Evolutionary conservation across 2,329 filamentous ascomycete genomes (phyloP).

Genomic region (Tolypocladium amazonense): DNA sequence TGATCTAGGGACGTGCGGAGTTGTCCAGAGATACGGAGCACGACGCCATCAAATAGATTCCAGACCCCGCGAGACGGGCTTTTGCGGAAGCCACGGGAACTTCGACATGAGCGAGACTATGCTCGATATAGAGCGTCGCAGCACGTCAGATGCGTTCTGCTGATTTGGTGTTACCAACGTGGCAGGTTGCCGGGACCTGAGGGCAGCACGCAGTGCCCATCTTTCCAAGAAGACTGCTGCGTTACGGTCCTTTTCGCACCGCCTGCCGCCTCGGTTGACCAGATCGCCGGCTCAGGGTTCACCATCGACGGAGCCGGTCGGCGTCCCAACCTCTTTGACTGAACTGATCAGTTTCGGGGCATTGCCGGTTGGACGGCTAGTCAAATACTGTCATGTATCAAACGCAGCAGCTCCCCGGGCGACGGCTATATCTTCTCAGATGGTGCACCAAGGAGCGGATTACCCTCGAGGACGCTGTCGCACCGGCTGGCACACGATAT

Average conservation of each 20-base stretch:
- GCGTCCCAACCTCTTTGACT: no score
- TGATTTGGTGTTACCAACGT: background rate
- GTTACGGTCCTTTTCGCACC: no score
- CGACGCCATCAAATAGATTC: no score
- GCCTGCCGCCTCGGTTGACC: no score
- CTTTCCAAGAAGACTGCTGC: no score
- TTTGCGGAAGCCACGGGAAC: background rate
- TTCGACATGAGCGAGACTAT: background rate
- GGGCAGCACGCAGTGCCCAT: no score
- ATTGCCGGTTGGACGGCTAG: background rate
- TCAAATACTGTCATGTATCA: no score
- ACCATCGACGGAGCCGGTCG: no score
- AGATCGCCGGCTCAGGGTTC: background rate
- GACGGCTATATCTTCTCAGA: background rate
- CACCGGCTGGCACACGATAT: background rate
- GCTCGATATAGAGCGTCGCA: background rate
- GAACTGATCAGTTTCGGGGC: background rate
- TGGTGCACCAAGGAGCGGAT: background rate
- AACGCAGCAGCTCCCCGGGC: background rate
- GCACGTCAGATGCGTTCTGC: no score
- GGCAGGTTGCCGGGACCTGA: no score
- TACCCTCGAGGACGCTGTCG: background rate
- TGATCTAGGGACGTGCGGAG: background rate
- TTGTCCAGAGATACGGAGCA: background rate
- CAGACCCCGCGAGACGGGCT: background rate